phyloP scores from a whole-genome alignment of 179 eudicot species.

The Drosera spatulata region DNA sequence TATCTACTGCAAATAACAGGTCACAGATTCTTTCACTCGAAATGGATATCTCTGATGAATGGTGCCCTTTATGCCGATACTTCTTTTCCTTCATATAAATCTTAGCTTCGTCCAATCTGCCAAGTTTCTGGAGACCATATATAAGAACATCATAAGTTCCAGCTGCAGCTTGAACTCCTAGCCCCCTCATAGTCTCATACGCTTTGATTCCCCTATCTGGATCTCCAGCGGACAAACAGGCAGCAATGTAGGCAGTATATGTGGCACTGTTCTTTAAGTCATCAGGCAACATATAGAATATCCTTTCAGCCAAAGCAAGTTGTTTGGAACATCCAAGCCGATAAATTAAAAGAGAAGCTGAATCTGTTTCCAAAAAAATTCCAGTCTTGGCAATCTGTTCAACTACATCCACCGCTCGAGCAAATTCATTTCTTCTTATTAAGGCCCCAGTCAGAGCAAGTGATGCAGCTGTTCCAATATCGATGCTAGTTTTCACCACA shows the following conservation, averaged over 20 bases:
- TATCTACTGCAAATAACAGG: slow-evolving; percentile 38
- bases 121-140: slow-evolving; percentile 50
- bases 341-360: slow-evolving; percentile 38
- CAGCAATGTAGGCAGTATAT: slow-evolving; percentile 50
- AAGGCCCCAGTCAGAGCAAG: slow-evolving; percentile 54
- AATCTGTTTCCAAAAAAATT: slow-evolving; percentile 32
- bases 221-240: slow-evolving; percentile 47
- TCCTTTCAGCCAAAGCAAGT: slow-evolving; percentile 32
- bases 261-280: slow-evolving; percentile 33
- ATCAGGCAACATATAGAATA: slow-evolving; percentile 38
- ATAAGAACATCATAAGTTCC: slow-evolving; percentile 51
- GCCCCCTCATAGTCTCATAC: slow-evolving; percentile 31
- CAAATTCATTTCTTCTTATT: slow-evolving; percentile 35
- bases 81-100: slow-evolving; percentile 42
- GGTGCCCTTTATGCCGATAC: slow-evolving; percentile 20
- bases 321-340: slow-evolving; percentile 47
- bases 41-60: slow-evolving; percentile 11
- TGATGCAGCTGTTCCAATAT: slow-evolving; percentile 31
- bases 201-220: slow-evolving; percentile 42
- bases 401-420: slow-evolving; percentile 31
- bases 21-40: slow-evolving; percentile 41
- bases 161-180: slow-evolving; percentile 23
- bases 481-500: slow-evolving; percentile 31
- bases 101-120: slow-evolving; percentile 29
- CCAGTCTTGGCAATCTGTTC: slow-evolving; percentile 39